A percentile compares a stretch with the other conserved stretches of the same genome.
These are phyloP conservation scores for Hura crepitans DNA, from an alignment of 441 rosid genomes.

Conservation along the genomic window DNA sequence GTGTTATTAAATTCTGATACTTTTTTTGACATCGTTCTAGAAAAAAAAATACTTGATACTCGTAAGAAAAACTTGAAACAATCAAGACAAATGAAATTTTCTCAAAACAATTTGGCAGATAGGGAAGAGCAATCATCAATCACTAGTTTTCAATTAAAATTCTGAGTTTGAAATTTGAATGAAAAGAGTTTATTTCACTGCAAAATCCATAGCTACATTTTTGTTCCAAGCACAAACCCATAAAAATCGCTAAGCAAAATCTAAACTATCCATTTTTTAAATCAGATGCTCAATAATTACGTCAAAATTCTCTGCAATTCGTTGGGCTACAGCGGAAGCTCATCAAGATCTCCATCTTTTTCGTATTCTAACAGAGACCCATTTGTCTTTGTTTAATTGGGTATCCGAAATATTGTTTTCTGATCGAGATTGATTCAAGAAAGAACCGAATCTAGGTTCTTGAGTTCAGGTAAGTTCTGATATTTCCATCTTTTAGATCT, in stretches of 20 bases:
- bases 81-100: too few species aligned
- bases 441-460: conserved; percentile 24
- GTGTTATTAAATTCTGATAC: too few species aligned
- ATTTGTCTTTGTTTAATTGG: conserved; percentile 22
- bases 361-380: conserved; percentile 14
- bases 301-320: not conserved
- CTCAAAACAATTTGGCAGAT: too few species aligned
- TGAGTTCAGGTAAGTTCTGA: conserved; percentile 26
- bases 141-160: not conserved
- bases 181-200: not conserved
- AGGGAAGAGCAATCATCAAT: too few species aligned
- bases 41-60: too few species aligned
- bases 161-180: not conserved
- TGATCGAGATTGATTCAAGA: conserved; percentile 27
- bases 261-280: not conserved
- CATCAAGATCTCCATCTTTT: conserved; percentile 4
- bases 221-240: not conserved
- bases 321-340: not conserved
- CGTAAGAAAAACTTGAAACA: too few species aligned
- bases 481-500: conserved; percentile 28
- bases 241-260: not conserved
- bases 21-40: too few species aligned
- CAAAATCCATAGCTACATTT: not conserved
- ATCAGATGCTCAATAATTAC: too few species aligned
- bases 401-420: conserved; percentile 6